Conservation (phyloP, 768 basidiomycete genomes). For the Suillus placidus region DNA sequence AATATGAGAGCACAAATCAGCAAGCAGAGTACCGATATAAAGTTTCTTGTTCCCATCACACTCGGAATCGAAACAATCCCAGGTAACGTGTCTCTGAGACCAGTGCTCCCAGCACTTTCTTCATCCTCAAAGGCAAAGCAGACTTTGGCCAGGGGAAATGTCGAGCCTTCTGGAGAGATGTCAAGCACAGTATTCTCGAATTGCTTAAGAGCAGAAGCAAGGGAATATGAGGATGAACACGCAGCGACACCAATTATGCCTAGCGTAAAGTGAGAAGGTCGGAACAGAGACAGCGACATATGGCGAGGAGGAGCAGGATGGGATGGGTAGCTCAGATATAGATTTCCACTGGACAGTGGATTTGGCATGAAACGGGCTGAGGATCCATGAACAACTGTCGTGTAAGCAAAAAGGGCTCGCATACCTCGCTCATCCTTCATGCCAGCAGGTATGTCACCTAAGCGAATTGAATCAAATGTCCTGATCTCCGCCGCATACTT, state of each 20-base stretch:
- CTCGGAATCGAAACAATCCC: constrained; percentile 81
- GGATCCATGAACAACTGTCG: constrained; percentile 13
- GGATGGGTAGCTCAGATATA: constrained; percentile 79
- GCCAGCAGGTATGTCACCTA: constrained; percentile 84
- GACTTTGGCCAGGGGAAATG: constrained; percentile 78
- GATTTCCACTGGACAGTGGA: constrained; percentile 69
- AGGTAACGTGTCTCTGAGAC: constrained; percentile 56
- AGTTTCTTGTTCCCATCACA: constrained; percentile 84
- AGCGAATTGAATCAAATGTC: constrained; percentile 69
- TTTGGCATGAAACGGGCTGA: constrained; percentile 84
- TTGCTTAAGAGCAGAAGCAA: constrained; percentile 58
- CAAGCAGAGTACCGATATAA: constrained; percentile 86
- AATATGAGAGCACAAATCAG: constrained; percentile 86
- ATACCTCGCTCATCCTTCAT: constrained; percentile 75
- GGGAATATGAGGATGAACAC: constrained; percentile 56
- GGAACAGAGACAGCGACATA: constrained; percentile 68
- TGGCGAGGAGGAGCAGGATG: constrained; percentile 77
- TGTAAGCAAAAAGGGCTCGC: constrained; percentile 19
- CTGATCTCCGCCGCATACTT: constrained; percentile 75
- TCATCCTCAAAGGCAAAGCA: constrained; percentile 87
- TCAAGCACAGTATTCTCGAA: constrained; percentile 68
- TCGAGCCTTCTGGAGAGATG: constrained; percentile 63
- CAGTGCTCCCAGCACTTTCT: constrained; percentile 49
- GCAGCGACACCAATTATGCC: constrained; percentile 88
- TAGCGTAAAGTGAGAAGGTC: constrained; percentile 80